Percentiles rank a stretch among this genome's conserved stretches.
These are phyloP conservation scores for Schoenoplectus tabernaemontani DNA, from an alignment of 202 grass and related monocot genomes.

Conservation along the genomic window DNA sequence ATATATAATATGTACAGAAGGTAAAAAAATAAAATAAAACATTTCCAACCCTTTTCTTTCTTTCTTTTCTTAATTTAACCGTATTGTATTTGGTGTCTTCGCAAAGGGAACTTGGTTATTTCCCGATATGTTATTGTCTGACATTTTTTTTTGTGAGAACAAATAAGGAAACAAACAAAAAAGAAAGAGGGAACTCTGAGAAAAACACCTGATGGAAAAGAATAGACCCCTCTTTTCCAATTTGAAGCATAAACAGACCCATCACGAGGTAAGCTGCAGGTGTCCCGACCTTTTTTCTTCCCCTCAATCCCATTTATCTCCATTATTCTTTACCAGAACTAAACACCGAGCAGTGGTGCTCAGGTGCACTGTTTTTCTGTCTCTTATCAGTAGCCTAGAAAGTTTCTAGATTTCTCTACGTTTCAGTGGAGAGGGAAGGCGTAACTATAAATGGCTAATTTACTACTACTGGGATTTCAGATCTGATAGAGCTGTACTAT, in stretches of 20 bases:
- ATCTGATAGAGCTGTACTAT: neutral
- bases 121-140: neutral
- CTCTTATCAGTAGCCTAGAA: too few relatives aligned
- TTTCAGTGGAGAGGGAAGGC: neutral
- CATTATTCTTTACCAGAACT: constrained; percentile 1
- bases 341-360: neutral
- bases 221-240: constrained; percentile 18
- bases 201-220: constrained; percentile 23
- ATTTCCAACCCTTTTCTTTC: neutral
- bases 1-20: neutral
- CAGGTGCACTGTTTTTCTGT: neutral
- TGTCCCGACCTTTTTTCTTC: constrained; percentile 11
- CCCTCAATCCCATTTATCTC: constrained; percentile 17
- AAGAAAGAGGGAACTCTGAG: neutral
- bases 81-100: too few relatives aligned
- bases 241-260: neutral
- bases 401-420: neutral
- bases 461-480: neutral
- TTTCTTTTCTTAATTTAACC: too few relatives aligned
- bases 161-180: neutral
- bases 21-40: too few relatives aligned
- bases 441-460: neutral
- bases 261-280: neutral
- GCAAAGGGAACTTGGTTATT: neutral
- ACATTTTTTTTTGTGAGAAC: neutral